Conservation (phyloP, 208 protist species). For the Naegleria fowleri region DNA sequence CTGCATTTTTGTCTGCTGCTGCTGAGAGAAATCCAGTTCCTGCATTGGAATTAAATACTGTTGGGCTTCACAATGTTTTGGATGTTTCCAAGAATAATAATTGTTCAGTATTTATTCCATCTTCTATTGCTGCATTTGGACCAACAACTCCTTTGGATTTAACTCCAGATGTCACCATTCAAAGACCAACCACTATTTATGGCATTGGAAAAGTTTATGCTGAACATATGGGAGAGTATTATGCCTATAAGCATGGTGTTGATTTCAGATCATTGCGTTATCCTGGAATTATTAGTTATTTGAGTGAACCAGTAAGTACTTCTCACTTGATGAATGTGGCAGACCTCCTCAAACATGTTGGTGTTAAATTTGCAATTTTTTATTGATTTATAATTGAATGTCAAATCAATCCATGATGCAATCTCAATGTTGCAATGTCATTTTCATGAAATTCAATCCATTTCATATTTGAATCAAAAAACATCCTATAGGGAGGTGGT, state of each 20-base stretch:
- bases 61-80: constrained; percentile 61
- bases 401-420: too few species aligned
- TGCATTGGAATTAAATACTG: constrained; percentile 64
- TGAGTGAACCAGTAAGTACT: constrained; percentile 49
- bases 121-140: constrained; percentile 76
- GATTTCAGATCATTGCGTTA: constrained; percentile 79
- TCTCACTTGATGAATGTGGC: too few species aligned
- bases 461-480: constrained; percentile 18
- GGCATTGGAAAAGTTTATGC: constrained; percentile 72
- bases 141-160: constrained; percentile 56
- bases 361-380: too few species aligned
- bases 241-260: constrained; percentile 58
- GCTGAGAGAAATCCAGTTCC: constrained; percentile 62
- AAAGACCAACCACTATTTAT: constrained; percentile 75
- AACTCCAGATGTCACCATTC: constrained; percentile 68
- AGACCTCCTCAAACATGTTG: too few species aligned
- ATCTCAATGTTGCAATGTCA: background rate
- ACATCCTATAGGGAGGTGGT: constrained; percentile 37
- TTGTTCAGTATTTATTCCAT: constrained; percentile 54
- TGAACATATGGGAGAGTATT: constrained; percentile 80
- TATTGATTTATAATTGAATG: too few species aligned
- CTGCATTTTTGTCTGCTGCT: constrained; percentile 65
- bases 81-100: constrained; percentile 54
- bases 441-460: constrained; percentile 16
- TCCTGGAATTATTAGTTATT: constrained; percentile 68